Percentiles rank a stretch among this genome's conserved stretches.
Evolutionary conservation across 2,329 filamentous ascomycete species (phyloP).

Genomic region (Coniochaeta sp.): DNA sequence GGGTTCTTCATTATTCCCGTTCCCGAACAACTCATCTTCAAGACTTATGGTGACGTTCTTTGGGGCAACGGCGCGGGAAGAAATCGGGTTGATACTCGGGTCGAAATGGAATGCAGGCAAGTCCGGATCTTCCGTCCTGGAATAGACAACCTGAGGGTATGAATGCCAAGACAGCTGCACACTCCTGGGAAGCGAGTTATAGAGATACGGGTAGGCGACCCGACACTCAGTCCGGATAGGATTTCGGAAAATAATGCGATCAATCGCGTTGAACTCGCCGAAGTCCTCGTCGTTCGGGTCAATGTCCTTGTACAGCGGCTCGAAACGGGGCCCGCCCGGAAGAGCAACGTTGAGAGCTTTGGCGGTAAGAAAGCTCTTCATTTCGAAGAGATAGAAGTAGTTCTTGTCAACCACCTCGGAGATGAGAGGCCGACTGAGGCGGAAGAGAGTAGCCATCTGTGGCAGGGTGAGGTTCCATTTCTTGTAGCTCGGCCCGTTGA

Average conservation of each 20-base stretch:
- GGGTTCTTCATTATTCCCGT: constrained; percentile 62
- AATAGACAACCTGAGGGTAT: constrained; percentile 86
- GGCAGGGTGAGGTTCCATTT: constrained; percentile 86
- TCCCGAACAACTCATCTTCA: constrained; percentile 88
- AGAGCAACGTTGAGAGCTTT: constrained; percentile 97
- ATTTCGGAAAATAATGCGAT: constrained; percentile 95
- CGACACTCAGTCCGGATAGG: constrained; percentile 94
- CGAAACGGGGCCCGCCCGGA: constrained; percentile 93
- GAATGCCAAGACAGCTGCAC: constrained; percentile 93
- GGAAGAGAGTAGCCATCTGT: constrained; percentile 94
- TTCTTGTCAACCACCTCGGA: constrained; percentile 93
- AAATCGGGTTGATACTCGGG: constrained; percentile 95
- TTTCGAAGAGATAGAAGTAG: constrained; percentile 95
- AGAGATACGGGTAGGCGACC: constrained; percentile 89
- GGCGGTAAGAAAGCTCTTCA: constrained; percentile 89
- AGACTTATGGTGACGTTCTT: constrained; percentile 90
- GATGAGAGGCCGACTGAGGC: constrained; percentile 81
- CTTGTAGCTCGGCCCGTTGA: constrained; percentile 96
- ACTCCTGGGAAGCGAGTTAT: constrained; percentile 92
- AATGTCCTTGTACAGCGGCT: constrained; percentile 96
- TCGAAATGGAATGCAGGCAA: constrained; percentile 97
- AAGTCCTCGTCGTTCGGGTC: constrained; percentile 99
- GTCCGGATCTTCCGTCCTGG: constrained; percentile 77
- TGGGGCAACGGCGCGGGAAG: constrained; percentile 84
- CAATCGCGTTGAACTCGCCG: constrained; percentile 98